phyloP scores from a whole-genome alignment of 345 rosid genomes.

The Eucalyptus polyanthemos region DNA sequence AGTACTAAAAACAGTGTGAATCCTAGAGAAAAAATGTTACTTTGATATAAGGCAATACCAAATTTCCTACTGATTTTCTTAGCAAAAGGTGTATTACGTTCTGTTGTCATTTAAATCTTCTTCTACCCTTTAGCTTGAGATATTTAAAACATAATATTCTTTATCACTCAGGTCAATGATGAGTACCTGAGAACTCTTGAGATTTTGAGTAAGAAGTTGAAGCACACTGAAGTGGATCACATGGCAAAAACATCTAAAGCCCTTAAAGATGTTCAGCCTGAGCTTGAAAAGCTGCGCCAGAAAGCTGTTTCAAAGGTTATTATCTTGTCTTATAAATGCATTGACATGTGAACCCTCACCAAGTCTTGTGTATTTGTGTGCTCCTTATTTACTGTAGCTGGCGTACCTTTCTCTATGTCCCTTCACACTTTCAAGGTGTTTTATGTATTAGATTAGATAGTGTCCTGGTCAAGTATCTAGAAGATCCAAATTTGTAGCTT shows the following conservation, averaged over 20 bases:
- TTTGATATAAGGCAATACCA: neutral
- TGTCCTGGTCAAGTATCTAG: neutral
- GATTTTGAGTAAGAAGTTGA: slow-evolving; percentile 87
- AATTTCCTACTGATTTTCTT: neutral
- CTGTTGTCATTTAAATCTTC: neutral
- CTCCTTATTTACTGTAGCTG: neutral
- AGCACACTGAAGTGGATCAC: slow-evolving; percentile 66
- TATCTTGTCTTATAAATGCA: neutral
- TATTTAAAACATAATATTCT: neutral
- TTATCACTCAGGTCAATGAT: slow-evolving; percentile 68
- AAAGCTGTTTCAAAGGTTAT: slow-evolving; percentile 92
- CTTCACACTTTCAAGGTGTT: neutral
- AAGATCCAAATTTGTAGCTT: neutral
- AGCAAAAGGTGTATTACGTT: neutral
- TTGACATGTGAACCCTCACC: neutral
- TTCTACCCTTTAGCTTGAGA: neutral
- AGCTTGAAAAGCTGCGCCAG: slow-evolving; percentile 93
- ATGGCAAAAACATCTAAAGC: slow-evolving; percentile 80
- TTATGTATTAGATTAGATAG: neutral
- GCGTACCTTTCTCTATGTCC: neutral
- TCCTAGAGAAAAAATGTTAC: neutral
- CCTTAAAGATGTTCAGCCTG: slow-evolving; percentile 92
- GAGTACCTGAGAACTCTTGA: slow-evolving; percentile 87
- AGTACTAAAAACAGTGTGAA: neutral
- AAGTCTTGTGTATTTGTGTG: neutral